Percentiles rank a stretch among this genome's conserved stretches.
Evolutionary conservation across 1,139 yeast species (phyloP).

Genomic region (Debaryomyces subglobosus): DNA sequence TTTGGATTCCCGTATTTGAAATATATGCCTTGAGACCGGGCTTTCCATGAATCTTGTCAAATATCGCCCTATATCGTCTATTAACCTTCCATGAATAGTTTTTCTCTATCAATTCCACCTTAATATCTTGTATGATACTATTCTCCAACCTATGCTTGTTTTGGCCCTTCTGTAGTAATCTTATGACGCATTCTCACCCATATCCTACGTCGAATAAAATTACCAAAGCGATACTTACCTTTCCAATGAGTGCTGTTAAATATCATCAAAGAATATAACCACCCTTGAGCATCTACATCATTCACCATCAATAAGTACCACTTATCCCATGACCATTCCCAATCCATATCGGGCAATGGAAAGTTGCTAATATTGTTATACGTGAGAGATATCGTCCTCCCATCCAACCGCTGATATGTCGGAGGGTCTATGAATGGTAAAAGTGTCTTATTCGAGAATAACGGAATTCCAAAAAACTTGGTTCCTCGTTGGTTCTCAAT

Average conservation of each 20-base stretch:
- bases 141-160: neutral
- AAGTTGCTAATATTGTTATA: constrained; percentile 41
- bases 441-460: constrained; percentile 58
- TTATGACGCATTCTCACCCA: constrained; percentile 55
- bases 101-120: too few relatives aligned
- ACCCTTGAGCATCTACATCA: constrained; percentile 78
- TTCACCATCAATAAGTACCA: constrained; percentile 76
- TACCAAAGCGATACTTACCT: constrained; percentile 57
- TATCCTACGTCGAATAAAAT: constrained; percentile 59
- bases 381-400: constrained; percentile 29
- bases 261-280: constrained; percentile 60
- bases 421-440: constrained; percentile 65
- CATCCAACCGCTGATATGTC: constrained; percentile 40
- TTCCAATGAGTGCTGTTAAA: constrained; percentile 59
- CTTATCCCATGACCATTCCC: constrained; percentile 73
- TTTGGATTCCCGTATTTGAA: too few relatives aligned
- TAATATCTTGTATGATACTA: too few relatives aligned
- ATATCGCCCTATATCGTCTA: too few relatives aligned
- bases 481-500: constrained; percentile 75
- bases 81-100: too few relatives aligned
- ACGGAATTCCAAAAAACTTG: constrained; percentile 63
- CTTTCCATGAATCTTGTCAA: too few relatives aligned
- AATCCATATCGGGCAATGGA: constrained; percentile 65
- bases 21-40: too few relatives aligned
- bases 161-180: neutral